Evolutionary conservation across 1,284 basidiomycete species (phyloP).

Genomic region (Boletus semigastroideus): DNA sequence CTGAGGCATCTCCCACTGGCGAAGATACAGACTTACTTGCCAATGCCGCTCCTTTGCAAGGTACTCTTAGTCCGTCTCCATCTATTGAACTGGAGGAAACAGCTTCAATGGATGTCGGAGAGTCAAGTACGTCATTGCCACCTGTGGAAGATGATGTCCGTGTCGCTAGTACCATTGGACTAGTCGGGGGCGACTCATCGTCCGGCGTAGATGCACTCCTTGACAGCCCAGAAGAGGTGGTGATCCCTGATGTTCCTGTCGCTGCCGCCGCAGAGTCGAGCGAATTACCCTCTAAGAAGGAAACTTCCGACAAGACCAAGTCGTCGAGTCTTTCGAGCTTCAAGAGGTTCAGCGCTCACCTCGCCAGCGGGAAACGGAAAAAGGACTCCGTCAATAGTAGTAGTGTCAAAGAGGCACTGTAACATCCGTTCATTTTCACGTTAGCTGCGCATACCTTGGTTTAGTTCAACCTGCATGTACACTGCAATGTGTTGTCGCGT

Average conservation of each 20-base stretch:
- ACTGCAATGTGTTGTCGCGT: slow-evolving; percentile 11
- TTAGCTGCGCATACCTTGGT: slow-evolving; percentile 12
- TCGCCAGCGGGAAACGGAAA: slow-evolving; percentile 44
- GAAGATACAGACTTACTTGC: slow-evolving; percentile 46
- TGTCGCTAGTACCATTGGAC: slow-evolving; percentile 47
- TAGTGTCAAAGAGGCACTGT: slow-evolving; percentile 31
- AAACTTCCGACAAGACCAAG: slow-evolving; percentile 53
- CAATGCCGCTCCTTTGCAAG: slow-evolving; percentile 39
- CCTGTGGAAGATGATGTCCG: slow-evolving; percentile 10
- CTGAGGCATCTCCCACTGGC: slow-evolving; percentile 17
- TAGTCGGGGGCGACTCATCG: slow-evolving; percentile 53
- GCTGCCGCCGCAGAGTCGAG: slow-evolving; percentile 15
- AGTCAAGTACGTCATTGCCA: slow-evolving; percentile 5
- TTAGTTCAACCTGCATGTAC: slow-evolving; percentile 25
- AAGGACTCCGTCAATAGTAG: slow-evolving; percentile 50
- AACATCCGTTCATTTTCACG: slow-evolving; percentile 17
- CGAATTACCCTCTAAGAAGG: slow-evolving; percentile 18
- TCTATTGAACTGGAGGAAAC: slow-evolving; percentile 6
- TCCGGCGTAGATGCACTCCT: slow-evolving; percentile 34
- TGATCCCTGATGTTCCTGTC: slow-evolving; percentile 28
- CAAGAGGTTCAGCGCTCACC: slow-evolving; percentile 49
- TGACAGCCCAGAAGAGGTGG: slow-evolving; percentile 30
- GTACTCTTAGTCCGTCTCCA: slow-evolving; percentile 23
- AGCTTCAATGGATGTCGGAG: neutral
- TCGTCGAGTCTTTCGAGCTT: slow-evolving; percentile 49